Conservation (phyloP, 202 grass and related monocot genomes). For the Panicum virgatum region DNA sequence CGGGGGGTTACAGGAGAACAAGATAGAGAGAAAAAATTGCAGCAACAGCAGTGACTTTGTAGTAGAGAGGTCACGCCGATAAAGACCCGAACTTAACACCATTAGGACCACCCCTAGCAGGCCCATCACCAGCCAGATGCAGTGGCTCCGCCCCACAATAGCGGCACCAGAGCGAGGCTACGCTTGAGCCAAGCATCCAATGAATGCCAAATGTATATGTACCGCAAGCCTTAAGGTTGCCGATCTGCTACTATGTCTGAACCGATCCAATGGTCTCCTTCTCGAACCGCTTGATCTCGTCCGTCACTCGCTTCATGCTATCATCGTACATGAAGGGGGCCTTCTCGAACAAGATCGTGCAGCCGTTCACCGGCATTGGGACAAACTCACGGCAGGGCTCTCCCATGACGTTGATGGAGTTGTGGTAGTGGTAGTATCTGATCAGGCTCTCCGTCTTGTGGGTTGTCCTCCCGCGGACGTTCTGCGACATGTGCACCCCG, state of each 20-base stretch:
- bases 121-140: not conserved
- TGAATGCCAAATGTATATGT: slow-evolving; percentile 40
- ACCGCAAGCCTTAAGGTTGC: slow-evolving; percentile 9
- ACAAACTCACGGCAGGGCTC: slow-evolving; percentile 74
- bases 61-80: slow-evolving; percentile 5
- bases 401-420: slow-evolving; percentile 80
- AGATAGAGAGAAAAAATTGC: not conserved
- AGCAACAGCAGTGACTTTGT: not conserved
- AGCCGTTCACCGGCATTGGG: slow-evolving; percentile 23
- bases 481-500: slow-evolving; percentile 84
- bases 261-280: slow-evolving; percentile 50
- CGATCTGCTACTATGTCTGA: slow-evolving; percentile 48
- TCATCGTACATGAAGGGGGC: slow-evolving; percentile 71
- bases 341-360: slow-evolving; percentile 57
- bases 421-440: slow-evolving; percentile 91
- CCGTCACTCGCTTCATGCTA: slow-evolving; percentile 53
- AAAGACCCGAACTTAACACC: slow-evolving; percentile 52
- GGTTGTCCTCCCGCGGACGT: slow-evolving; percentile 63
- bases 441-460: slow-evolving; percentile 80
- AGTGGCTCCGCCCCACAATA: not conserved
- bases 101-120: not conserved
- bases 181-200: slow-evolving; percentile 13
- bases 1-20: not conserved
- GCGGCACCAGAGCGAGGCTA: not conserved
- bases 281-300: slow-evolving; percentile 61